Base-by-base conservation (phyloP, 257 asterid genomes). In the Solanum bulbocastanum region DNA sequence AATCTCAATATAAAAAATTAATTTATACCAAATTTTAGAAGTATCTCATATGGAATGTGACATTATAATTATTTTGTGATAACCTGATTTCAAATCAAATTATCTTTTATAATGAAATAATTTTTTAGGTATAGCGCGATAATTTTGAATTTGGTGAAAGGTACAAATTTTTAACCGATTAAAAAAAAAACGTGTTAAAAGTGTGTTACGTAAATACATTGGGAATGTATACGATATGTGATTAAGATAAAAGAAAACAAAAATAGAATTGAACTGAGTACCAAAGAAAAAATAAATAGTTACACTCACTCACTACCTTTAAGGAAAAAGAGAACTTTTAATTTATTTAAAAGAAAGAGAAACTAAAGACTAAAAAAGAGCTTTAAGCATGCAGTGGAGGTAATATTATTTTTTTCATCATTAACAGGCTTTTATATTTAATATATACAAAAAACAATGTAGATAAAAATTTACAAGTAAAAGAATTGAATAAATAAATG, bases 361-460 rank as follows among this genome's bases (percentile, higher is more conserved):
- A 86, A 30, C 37, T 37, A 87, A 49, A 79, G 86, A 87, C 74
- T 87, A 76, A 88, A 87, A 79, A 49, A 56, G 83, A 35, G 88
- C 78, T 89, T 87, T 89, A 89, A 89, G 92, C 92, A 89, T 90
- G 92, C 92, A 88, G 84, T 86, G 72, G 75, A 37, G 9, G 86
- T 68, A 88, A 73, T 83, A 32, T 39, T n/a, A 10, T 32, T 81
- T 71, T 82, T 39, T n/a, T 1, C 46, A 46, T 72, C 32, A 40
- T 79, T 33, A 86, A 85, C 92, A 90, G 88, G 86, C 86, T 90
- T 90, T 88, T 71, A 42, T 39, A 12, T 44, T n/a, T 83, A 35
- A 25, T 14, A 16, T 37, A 58, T 56, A 39, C 49, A 62, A 46
- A 65, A 86, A 82, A 40, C 39, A 72, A 56, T 40, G 71, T 75